Conservation (phyloP, 2,329 filamentous ascomycete species). For the Calonectria pauciramosa region DNA sequence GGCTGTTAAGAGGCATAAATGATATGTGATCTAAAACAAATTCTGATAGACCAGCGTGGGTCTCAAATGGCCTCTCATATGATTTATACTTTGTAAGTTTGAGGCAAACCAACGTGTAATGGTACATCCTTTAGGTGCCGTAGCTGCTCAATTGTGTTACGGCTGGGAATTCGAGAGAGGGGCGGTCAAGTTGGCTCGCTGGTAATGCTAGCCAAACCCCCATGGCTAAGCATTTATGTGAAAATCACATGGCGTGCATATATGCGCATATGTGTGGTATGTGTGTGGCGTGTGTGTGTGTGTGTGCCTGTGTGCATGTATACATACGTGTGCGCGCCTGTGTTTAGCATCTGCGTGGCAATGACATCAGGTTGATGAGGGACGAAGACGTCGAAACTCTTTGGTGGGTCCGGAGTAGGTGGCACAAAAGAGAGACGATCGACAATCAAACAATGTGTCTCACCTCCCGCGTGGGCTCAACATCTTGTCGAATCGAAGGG, state of each 20-base stretch:
- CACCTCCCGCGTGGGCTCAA: constrained; percentile 13
- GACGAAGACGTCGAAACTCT: neutral
- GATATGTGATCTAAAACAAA: neutral
- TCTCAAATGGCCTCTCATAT: neutral
- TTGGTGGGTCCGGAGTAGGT: neutral
- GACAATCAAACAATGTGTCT: constrained; percentile 2
- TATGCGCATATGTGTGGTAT: neutral
- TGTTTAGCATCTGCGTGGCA: constrained; percentile 9
- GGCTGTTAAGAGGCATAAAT: neutral
- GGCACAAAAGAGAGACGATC: constrained; percentile 4
- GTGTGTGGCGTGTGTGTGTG: neutral
- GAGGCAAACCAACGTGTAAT: neutral
- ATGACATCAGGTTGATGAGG: constrained; percentile 3
- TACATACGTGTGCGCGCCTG: neutral
- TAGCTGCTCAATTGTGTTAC: neutral
- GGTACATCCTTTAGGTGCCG: neutral
- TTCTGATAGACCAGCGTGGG: neutral
- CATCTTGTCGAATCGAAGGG: neutral
- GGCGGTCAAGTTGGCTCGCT: constrained; percentile 4
- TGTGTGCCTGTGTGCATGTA: neutral
- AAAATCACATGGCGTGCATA: neutral
- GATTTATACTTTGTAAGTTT: constrained; percentile 20
- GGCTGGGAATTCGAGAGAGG: neutral
- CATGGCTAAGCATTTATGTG: neutral
- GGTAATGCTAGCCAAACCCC: neutral